Conservation (phyloP, 1,284 basidiomycete genomes). For the Puccinia horiana region DNA sequence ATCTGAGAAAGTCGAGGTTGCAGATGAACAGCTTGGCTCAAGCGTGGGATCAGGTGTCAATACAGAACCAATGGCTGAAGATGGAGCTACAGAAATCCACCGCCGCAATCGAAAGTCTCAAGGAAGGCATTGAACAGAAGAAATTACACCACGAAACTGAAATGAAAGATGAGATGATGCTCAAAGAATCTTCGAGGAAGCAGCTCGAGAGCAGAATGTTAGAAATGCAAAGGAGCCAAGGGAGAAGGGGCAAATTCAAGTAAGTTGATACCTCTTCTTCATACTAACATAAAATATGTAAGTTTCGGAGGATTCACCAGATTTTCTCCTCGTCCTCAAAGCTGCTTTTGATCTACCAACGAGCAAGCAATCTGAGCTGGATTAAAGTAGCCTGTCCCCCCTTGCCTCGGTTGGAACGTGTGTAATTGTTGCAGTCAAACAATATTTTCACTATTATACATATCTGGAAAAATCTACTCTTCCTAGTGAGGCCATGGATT, state of each 20-base stretch:
- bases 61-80: conserved; percentile 68
- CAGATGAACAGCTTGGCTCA: conserved; percentile 80
- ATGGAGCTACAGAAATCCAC: conserved; percentile 68
- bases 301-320: background rate
- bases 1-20: conserved; percentile 82
- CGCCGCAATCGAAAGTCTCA: conserved; percentile 73
- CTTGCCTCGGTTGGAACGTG: background rate
- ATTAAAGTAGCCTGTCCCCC: background rate
- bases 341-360: background rate
- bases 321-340: background rate
- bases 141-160: conserved; percentile 77
- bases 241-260: conserved; percentile 39
- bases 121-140: conserved; percentile 76
- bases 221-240: conserved; percentile 66
- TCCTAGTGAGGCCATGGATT: background rate
- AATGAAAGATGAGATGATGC: conserved; percentile 76
- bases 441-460: background rate
- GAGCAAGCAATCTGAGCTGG: background rate
- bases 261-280: background rate
- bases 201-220: conserved; percentile 82
- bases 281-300: background rate
- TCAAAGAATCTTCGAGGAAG: conserved; percentile 76
- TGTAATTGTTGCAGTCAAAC: background rate
- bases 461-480: background rate
- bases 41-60: conserved; percentile 73